Conservation (phyloP, 352 stramenopile species). For the Globisporangium cylindrosporum region DNA sequence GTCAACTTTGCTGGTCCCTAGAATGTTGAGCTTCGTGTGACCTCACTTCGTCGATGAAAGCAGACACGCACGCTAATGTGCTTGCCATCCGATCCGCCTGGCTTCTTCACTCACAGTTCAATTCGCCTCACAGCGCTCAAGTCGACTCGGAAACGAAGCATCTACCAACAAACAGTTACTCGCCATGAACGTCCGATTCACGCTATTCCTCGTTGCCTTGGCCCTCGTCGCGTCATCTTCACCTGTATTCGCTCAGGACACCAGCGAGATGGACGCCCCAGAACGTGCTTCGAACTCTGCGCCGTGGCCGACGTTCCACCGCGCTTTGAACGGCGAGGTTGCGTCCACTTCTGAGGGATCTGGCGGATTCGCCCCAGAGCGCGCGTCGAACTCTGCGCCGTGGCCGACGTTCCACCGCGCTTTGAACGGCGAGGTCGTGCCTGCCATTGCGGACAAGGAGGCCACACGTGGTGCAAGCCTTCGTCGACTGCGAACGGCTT, state of each 20-base stretch:
- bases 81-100: background rate
- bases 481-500: background rate
- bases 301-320: background rate
- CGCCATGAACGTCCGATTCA: background rate
- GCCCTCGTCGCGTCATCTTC: background rate
- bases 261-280: background rate
- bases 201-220: background rate
- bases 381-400: background rate
- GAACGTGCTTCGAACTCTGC: background rate
- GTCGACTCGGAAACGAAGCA: background rate
- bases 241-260: background rate
- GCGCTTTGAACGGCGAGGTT: background rate
- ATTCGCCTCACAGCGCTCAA: background rate
- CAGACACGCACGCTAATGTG: background rate
- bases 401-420: constrained; percentile 2
- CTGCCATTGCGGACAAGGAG: background rate
- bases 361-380: background rate
- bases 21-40: background rate
- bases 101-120: background rate
- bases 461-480: background rate
- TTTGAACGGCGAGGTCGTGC: background rate
- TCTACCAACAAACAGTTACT: background rate
- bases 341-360: background rate
- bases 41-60: background rate
- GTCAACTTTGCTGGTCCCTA: background rate